Evolutionary conservation across 2,329 filamentous ascomycete genomes (phyloP).

Genomic region (Pyricularia pennisetigena): DNA sequence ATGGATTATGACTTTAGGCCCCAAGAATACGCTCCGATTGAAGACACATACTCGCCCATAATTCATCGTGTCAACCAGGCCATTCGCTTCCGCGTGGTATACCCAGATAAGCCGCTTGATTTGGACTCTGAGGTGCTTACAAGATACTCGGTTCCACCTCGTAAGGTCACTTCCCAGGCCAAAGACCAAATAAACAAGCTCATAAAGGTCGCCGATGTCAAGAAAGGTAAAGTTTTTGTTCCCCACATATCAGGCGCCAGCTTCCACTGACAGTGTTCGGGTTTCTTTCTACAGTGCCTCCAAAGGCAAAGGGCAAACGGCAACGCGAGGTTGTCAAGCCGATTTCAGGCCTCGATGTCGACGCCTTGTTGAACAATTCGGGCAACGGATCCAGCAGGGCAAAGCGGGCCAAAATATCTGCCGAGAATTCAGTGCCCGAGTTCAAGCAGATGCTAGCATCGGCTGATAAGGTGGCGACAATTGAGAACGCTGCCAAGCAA

Average conservation of each 20-base stretch:
- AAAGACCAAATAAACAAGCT: constrained; percentile 51
- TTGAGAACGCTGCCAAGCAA: constrained; percentile 61
- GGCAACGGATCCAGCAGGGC: constrained; percentile 18
- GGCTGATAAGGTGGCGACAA: constrained; percentile 48
- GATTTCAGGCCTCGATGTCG: constrained; percentile 80
- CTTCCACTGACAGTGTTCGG: background rate
- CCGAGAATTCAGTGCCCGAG: constrained; percentile 75
- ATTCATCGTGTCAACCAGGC: constrained; percentile 87
- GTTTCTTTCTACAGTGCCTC: constrained; percentile 51
- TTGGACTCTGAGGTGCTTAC: constrained; percentile 51
- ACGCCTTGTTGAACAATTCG: constrained; percentile 60
- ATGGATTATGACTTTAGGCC: constrained; percentile 22
- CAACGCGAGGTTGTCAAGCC: constrained; percentile 65
- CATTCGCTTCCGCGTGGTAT: constrained; percentile 70
- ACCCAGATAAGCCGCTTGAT: constrained; percentile 55
- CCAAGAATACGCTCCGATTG: constrained; percentile 63
- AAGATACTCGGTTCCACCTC: constrained; percentile 64
- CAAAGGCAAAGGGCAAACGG: constrained; percentile 66
- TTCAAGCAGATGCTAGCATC: constrained; percentile 71
- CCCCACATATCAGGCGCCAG: background rate
- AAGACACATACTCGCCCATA: constrained; percentile 74
- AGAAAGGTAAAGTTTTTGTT: constrained; percentile 53
- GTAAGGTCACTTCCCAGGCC: constrained; percentile 51
- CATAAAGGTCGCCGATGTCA: constrained; percentile 64
- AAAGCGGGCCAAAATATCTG: constrained; percentile 28